A percentile compares a stretch with the other conserved stretches of the same genome.
Conservation (phyloP, 441 rosid species). For the Lagerstroemia fauriei region DNA sequence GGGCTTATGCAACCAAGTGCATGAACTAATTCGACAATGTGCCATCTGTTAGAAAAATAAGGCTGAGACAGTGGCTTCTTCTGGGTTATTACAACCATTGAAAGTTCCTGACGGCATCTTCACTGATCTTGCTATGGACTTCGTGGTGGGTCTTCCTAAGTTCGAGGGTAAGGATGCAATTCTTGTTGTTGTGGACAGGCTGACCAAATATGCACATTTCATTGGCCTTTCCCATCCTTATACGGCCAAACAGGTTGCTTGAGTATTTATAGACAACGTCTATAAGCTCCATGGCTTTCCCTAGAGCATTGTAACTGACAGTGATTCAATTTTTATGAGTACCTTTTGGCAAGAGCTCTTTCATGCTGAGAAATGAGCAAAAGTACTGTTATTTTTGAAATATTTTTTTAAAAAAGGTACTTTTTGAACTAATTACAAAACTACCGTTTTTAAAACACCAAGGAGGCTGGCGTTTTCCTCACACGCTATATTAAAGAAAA, state of each 20-base stretch:
- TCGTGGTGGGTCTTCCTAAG: conserved; percentile 6
- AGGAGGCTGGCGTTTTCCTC: no score
- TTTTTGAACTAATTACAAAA: no score
- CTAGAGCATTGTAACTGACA: not conserved
- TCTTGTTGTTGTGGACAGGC: conserved; percentile 17
- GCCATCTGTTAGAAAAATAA: not conserved
- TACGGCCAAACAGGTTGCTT: not conserved
- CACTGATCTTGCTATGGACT: not conserved
- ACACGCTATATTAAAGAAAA: no score
- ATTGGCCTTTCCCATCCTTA: not conserved
- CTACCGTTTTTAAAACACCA: no score
- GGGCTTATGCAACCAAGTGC: not conserved
- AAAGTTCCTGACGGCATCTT: not conserved
- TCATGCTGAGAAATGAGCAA: no score
- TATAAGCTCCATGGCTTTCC: not conserved
- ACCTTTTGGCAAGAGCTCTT: not conserved
- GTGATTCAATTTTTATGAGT: not conserved
- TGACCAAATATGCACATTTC: not conserved
- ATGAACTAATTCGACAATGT: not conserved
- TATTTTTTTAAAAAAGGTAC: no score
- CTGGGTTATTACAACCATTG: conserved; percentile 13
- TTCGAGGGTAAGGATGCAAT: not conserved
- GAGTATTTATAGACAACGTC: not conserved
- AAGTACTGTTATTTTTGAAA: no score
- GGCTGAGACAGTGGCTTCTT: not conserved